Evolutionary conservation across 176 grass and related monocot genomes (phyloP), one percentile per base, ranked within the genome.

Genomic region (Thalia dealbata): DNA sequence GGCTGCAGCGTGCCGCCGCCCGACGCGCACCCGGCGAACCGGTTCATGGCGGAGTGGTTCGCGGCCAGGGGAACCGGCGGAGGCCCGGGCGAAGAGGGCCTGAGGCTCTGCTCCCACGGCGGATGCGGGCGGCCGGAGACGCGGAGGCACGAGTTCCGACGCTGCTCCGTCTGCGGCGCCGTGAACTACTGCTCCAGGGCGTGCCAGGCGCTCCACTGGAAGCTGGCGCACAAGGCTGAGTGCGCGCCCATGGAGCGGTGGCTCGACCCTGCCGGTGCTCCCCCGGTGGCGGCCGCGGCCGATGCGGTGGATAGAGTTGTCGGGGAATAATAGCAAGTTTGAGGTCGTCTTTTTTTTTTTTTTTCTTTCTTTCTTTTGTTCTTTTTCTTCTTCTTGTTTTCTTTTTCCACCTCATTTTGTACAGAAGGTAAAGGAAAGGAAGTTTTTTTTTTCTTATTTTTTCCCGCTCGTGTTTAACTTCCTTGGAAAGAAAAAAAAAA

Each of bases 151-250:
- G 91, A 95, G 74, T 89, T 95, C 82, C 79, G 87, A 46, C 84
- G 84, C 52, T 95, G 91, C 61, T 84, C 87, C 1, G 82, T 71
- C 48, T 95, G 91, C 64, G 84, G 84, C 7, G 54, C 73, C 16
- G 86, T 82, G 18, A 80, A 32, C 12, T 95, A 95, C 70, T 95
- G 91, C 79, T 95, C 84, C 8, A 81, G 87, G 3, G 84, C 82
- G 9, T 95, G 91, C 75, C 91, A 95, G 73, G 86, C 91, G 18
- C 77, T 93, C 32, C 69, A 93, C 54, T 93, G 91, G 91, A 93
- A 87, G 79, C 80, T 81, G 25, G 70, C 7, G 3, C 91, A 93
- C 69, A 79, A 80, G 58, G 63, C 16, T 6, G 71, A 55, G 58
- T 93, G 91, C 84, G 38, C 65, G 0, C 63, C 81, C 50, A 25